Evolutionary conservation across 2,329 filamentous ascomycete species (phyloP).

Genomic region (Rhinocladiella mackenziei): DNA sequence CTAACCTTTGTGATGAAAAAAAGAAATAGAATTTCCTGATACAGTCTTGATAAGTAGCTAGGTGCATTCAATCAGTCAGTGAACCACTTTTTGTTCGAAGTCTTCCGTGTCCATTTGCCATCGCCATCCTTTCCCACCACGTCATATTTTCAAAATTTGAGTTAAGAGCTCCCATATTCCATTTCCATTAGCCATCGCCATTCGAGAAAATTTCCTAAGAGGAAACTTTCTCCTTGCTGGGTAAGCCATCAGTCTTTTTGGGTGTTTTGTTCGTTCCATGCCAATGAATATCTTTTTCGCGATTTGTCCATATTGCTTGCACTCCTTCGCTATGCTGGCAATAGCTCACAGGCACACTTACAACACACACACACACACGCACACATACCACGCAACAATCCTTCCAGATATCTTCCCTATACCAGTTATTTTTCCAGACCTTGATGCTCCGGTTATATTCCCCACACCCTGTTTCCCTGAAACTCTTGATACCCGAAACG

Average conservation of each 20-base stretch:
- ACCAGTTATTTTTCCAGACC: constrained; percentile 23
- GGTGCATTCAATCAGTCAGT: too few species aligned
- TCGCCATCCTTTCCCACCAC: not conserved
- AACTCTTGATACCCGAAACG: constrained; percentile 1
- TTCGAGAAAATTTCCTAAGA: too few species aligned
- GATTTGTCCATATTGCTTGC: not conserved
- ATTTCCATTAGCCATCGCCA: not conserved
- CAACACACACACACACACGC: constrained; percentile 6
- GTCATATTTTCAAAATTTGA: not conserved
- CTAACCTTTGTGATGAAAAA: not conserved
- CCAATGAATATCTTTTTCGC: too few species aligned
- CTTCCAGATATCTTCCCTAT: constrained; percentile 10
- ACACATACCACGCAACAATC: constrained; percentile 6
- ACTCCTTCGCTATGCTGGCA: constrained; percentile 26
- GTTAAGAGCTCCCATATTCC: not conserved
- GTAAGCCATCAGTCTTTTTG: not conserved
- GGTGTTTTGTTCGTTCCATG: too few species aligned
- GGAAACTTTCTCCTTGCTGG: not conserved
- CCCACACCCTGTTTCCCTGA: constrained; percentile 6
- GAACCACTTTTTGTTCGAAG: not conserved
- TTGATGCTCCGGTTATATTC: constrained; percentile 21
- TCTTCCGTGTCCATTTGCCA: not conserved
- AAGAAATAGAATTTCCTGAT: constrained; percentile 3
- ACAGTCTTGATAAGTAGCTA: constrained; percentile 1
- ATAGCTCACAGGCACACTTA: constrained; percentile 20